phyloP scores from a whole-genome alignment of 305 asterid species.

The Vinca major region DNA sequence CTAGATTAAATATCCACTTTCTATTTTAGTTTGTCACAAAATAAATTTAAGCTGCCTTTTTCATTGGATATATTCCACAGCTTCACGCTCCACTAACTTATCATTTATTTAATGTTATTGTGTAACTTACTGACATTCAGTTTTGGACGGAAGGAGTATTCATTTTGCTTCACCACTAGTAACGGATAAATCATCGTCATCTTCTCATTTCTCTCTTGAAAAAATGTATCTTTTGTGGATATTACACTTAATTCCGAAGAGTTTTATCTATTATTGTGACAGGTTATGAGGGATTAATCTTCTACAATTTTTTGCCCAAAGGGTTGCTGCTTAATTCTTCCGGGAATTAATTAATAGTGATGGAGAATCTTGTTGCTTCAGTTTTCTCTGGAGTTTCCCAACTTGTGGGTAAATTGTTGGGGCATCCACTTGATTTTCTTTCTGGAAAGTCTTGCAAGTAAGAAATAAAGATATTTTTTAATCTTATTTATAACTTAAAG shows the following conservation, averaged over 20 bases:
- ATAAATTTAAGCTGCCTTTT: too few relatives aligned
- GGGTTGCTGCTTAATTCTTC: not conserved
- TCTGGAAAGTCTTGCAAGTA: conserved; percentile 67
- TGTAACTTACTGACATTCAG: too few relatives aligned
- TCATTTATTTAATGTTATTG: too few relatives aligned
- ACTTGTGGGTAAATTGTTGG: conserved; percentile 37
- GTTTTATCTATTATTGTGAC: not conserved
- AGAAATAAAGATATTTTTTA: not conserved
- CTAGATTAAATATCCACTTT: too few relatives aligned
- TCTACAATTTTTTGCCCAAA: not conserved
- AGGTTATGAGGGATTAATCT: not conserved
- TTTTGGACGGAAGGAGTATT: too few relatives aligned
- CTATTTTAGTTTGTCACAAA: too few relatives aligned
- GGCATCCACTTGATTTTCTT: conserved; percentile 76
- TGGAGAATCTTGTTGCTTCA: conserved; percentile 55
- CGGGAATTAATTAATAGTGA: conserved; percentile 4
- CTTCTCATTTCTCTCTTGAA: not conserved
- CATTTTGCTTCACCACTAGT: too few relatives aligned
- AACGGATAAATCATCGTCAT: too few relatives aligned
- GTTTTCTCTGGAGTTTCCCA: conserved; percentile 41
- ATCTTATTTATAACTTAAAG: not conserved
- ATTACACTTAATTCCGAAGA: not conserved
- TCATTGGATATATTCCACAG: too few relatives aligned
- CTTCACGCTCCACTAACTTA: too few relatives aligned
- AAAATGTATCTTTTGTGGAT: not conserved